Evolutionary conservation across 371 early-diverging fungal genomes (phyloP).

Genomic region (Coemansia sp.): DNA sequence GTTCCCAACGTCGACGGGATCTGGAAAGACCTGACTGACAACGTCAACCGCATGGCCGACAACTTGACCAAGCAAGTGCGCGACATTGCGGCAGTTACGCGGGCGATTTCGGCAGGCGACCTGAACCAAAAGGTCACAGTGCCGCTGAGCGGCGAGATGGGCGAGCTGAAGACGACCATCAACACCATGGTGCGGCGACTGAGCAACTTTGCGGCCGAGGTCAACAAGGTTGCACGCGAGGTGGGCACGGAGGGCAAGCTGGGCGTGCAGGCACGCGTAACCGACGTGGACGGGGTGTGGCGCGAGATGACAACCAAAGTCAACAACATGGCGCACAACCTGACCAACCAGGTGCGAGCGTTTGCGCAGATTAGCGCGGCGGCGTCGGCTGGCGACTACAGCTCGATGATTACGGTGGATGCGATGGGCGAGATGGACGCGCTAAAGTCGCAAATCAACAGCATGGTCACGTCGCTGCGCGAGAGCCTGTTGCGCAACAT

Average conservation of each 20-base stretch:
- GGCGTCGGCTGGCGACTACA: constrained; percentile 63
- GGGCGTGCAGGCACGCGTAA: constrained; percentile 59
- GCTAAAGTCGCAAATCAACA: constrained; percentile 74
- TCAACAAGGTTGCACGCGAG: constrained; percentile 54
- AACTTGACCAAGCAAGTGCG: constrained; percentile 61
- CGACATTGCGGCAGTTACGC: constrained; percentile 44
- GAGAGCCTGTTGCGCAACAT: constrained; percentile 71
- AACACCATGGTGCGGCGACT: constrained; percentile 67
- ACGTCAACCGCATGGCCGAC: constrained; percentile 63
- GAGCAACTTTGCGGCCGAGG: constrained; percentile 51
- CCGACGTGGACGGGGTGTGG: constrained; percentile 68
- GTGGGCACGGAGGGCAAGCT: constrained; percentile 53
- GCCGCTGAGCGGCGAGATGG: constrained; percentile 54
- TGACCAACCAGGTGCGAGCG: constrained; percentile 57
- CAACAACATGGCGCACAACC: constrained; percentile 60
- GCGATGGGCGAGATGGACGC: constrained; percentile 77
- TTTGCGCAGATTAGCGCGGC: constrained; percentile 48
- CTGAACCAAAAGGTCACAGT: constrained; percentile 59
- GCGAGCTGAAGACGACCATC: constrained; percentile 67
- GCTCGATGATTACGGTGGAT: constrained; percentile 66
- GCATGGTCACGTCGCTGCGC: constrained; percentile 66
- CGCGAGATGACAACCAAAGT: constrained; percentile 63
- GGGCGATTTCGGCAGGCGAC: constrained; percentile 53
- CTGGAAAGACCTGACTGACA: constrained; percentile 63
- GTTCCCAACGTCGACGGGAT: constrained; percentile 60